A percentile compares a stretch with the other conserved stretches of the same genome.
Conservation (phyloP, 257 asterid species). For the Orobanche coerulescens region DNA sequence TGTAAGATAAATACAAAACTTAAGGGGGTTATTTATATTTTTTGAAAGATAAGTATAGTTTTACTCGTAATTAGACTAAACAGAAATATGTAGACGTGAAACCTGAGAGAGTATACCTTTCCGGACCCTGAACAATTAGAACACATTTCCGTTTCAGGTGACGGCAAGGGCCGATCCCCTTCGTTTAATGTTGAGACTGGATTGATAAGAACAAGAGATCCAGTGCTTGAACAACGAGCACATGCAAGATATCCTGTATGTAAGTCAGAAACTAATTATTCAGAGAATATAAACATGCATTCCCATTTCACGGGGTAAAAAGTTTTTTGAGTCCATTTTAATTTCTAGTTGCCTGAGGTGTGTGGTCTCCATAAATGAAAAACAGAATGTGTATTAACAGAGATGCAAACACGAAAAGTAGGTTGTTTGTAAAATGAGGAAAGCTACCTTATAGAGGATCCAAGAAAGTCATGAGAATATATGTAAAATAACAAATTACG, state of each 20-base stretch:
- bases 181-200: slow-evolving; percentile 54
- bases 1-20: too few relatives aligned
- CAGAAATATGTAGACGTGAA: background rate
- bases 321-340: background rate
- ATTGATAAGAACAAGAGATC: slow-evolving; percentile 66
- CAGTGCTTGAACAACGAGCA: slow-evolving; percentile 86
- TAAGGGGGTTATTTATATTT: too few relatives aligned
- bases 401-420: background rate
- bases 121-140: slow-evolving; percentile 90
- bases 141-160: slow-evolving; percentile 80
- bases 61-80: too few relatives aligned
- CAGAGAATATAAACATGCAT: slow-evolving; percentile 19
- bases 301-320: slow-evolving; percentile 6
- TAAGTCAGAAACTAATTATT: slow-evolving; percentile 9
- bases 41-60: too few relatives aligned
- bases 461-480: too few relatives aligned
- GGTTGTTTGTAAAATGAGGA: background rate
- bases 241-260: slow-evolving; percentile 94
- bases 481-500: too few relatives aligned
- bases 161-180: slow-evolving; percentile 46
- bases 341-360: background rate
- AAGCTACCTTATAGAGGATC: background rate
- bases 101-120: slow-evolving; percentile 44
- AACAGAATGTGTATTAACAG: background rate
- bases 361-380: background rate